phyloP scores from a whole-genome alignment of 371 early-diverging fungal genomes.

The Phascolomyces articulosus region DNA sequence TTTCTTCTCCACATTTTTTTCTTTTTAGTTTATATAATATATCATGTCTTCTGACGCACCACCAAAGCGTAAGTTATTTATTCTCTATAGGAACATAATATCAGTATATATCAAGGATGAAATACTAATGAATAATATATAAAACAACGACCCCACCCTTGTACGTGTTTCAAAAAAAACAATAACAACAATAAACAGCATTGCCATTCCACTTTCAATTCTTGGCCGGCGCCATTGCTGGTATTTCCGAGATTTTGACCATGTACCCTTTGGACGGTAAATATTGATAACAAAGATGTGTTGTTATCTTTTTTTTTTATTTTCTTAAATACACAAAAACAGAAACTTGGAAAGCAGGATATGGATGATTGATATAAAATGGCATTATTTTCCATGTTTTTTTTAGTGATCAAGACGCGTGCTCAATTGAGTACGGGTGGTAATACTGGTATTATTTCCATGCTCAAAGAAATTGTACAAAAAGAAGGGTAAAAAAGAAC shows the following conservation, averaged over 20 bases:
- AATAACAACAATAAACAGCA: slow-evolving; percentile 41
- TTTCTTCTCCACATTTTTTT: slow-evolving; percentile 5
- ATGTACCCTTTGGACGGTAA: slow-evolving; percentile 98
- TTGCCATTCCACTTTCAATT: slow-evolving; percentile 92
- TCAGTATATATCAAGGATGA: no score
- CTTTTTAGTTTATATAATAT: not conserved
- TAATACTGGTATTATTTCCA: slow-evolving; percentile 38
- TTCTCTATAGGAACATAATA: not conserved
- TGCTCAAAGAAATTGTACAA: slow-evolving; percentile 76
- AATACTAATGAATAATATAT: no score
- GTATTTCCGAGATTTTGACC: slow-evolving; percentile 91
- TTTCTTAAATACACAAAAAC: no score
- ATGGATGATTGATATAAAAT: not conserved
- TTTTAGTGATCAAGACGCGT: slow-evolving; percentile 91
- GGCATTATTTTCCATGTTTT: not conserved
- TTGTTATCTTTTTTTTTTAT: not conserved
- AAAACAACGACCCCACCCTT: no score
- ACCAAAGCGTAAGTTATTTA: slow-evolving; percentile 31
- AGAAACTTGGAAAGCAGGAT: not conserved
- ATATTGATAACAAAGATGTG: not conserved
- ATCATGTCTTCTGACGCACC: slow-evolving; percentile 28
- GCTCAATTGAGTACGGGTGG: slow-evolving; percentile 89
- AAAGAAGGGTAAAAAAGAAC: slow-evolving; percentile 78
- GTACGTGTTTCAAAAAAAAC: not conserved
- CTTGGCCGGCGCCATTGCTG: slow-evolving; percentile 94